Conservation (phyloP, 2,329 filamentous ascomycete species). For the Fusarium transvaalense region DNA sequence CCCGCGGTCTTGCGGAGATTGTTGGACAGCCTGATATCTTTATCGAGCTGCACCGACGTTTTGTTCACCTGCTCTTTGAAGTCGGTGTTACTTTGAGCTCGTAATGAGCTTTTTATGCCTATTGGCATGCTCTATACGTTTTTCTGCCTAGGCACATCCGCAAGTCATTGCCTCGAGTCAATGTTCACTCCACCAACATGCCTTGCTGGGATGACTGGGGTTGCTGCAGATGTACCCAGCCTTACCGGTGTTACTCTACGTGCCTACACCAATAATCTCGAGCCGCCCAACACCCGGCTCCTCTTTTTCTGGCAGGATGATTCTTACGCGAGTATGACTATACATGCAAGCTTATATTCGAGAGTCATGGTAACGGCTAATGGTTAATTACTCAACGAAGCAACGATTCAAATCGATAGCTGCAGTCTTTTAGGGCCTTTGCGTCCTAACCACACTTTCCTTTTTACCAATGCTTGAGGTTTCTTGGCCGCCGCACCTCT, state of each 20-base stretch:
- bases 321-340: conserved; percentile 25
- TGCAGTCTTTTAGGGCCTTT: conserved; percentile 10
- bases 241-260: conserved; percentile 26
- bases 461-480: conserved; percentile 14
- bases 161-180: conserved; percentile 6
- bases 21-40: conserved; percentile 77
- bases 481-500: conserved; percentile 25
- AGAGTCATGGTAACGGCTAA: conserved; percentile 36
- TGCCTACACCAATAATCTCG: conserved; percentile 14
- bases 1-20: conserved; percentile 73
- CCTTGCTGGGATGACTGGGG: conserved; percentile 15
- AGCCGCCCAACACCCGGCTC: conserved; percentile 17
- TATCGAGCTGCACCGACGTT: conserved; percentile 73
- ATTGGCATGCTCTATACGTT: conserved; percentile 48
- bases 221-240: conserved; percentile 31
- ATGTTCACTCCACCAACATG: conserved; percentile 7
- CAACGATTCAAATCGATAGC: conserved; percentile 27
- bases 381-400: conserved; percentile 33
- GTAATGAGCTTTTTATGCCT: conserved; percentile 51
- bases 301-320: conserved; percentile 12
- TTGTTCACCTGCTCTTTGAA: conserved; percentile 73
- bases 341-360: conserved; percentile 13
- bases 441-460: conserved; percentile 1
- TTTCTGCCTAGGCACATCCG: conserved; percentile 35
- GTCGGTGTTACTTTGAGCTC: conserved; percentile 67